Evolutionary conservation across 2,329 filamentous ascomycete genomes (phyloP).

Genomic region (Arthrinium puccinioides): DNA sequence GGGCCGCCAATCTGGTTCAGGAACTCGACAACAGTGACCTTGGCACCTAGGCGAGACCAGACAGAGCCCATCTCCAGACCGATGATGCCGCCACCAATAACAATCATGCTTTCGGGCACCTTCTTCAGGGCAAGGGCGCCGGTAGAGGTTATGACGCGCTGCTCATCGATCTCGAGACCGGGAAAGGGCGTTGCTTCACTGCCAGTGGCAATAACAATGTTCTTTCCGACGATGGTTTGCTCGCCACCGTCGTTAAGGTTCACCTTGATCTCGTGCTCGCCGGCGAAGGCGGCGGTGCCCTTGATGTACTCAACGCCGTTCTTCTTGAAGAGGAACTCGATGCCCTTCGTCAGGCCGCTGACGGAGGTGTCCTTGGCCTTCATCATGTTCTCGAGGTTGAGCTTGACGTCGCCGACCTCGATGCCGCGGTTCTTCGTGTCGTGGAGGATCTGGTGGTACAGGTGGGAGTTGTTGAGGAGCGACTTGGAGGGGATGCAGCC

Average conservation of each 20-base stretch:
- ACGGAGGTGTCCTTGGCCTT: conserved; percentile 97
- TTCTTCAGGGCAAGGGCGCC: conserved; percentile 83
- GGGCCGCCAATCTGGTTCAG: conserved; percentile 93
- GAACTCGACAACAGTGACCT: conserved; percentile 97
- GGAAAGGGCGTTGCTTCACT: conserved; percentile 95
- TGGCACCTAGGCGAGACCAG: conserved; percentile 87
- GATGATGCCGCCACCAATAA: conserved; percentile 98
- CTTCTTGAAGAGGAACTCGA: conserved; percentile 98
- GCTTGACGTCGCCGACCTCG: conserved; percentile 92
- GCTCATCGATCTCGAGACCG: conserved; percentile 91
- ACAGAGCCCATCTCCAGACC: conserved; percentile 98
- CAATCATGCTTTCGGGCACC: conserved; percentile 92
- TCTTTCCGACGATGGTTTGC: conserved; percentile 81
- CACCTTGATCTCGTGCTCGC: conserved; percentile 88
- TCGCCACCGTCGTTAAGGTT: conserved; percentile 87
- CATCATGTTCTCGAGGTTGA: conserved; percentile 95
- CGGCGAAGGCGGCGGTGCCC: conserved; percentile 79
- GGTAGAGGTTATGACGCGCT: conserved; percentile 94
- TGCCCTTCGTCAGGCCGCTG: conserved; percentile 82
- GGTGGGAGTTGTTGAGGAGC: conserved; percentile 97
- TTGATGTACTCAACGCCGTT: conserved; percentile 98
- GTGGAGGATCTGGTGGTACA: conserved; percentile 95
- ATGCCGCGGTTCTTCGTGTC: conserved; percentile 97
- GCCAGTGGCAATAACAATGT: conserved; percentile 95
- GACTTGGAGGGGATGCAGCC: conserved; percentile 99